Conservation (phyloP, 371 early-diverging fungal genomes). For the Gilbertella persicaria region DNA sequence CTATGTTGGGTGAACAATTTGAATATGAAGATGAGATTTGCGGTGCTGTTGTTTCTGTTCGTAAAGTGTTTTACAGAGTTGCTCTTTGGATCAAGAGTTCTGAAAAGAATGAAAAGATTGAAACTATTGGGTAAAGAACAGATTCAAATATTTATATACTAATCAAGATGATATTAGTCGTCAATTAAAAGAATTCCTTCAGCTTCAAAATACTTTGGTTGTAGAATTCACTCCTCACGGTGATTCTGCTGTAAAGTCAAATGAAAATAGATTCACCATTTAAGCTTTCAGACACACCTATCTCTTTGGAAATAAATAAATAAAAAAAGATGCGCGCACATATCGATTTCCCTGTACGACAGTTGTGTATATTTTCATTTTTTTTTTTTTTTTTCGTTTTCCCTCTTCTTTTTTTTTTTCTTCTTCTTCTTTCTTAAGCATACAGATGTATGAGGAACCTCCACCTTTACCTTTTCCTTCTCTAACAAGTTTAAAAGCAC, state of each 20-base stretch:
- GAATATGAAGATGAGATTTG: conserved; percentile 83
- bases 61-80: conserved; percentile 81
- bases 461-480: conserved; percentile 23
- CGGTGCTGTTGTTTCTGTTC: conserved; percentile 89
- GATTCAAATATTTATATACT: conserved; percentile 6
- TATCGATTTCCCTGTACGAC: too few species aligned
- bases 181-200: conserved; percentile 55
- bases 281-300: too few species aligned
- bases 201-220: conserved; percentile 10
- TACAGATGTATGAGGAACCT: conserved; percentile 17
- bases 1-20: conserved; percentile 88
- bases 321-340: not conserved
- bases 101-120: conserved; percentile 57
- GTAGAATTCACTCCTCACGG: conserved; percentile 38
- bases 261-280: conserved; percentile 27
- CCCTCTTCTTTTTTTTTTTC: not conserved
- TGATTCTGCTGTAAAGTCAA: conserved; percentile 26
- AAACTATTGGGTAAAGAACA: conserved; percentile 59
- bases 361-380: not conserved
- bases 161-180: conserved; percentile 31
- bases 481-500: conserved; percentile 13
- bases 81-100: conserved; percentile 87
- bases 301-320: too few species aligned
- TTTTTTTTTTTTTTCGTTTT: conserved; percentile 5
- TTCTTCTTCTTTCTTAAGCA: not conserved